Base-by-base conservation (phyloP, 2,329 filamentous ascomycete genomes). In the Fusarium sublunatum region DNA sequence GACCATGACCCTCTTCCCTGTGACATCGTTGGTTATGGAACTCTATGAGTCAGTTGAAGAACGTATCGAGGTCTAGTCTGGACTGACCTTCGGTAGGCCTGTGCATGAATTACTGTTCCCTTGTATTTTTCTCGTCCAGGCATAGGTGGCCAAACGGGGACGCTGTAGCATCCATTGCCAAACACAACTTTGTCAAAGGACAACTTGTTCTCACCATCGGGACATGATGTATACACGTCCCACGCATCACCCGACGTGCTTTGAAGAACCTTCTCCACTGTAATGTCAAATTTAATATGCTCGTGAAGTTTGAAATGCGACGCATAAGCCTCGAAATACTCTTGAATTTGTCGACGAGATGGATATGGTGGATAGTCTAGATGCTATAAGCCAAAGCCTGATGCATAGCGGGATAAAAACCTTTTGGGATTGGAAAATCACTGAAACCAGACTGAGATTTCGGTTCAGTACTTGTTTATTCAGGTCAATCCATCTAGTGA, bases 381-480 rank as follows among this genome's bases (percentile, higher is more conserved):
- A 7, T 12, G n/a, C 12, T 7, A 11, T 25, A 24, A 43, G 38
- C 4, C 11, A 15, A 25, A 9, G 34, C 4, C 15, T 3, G 4
- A 15, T 5, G 12, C 10, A 13, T 13, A 13, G 6, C 6, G 6
- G 13, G 5, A 2, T 4, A 13, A 13, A 25, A 19, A 46, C 49
- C 49, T 53, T 53, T 46, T 7, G 49, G 41, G 4, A 53, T 53
- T 13, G 49, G 49, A 10, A 53, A 53, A 12, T 53, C 32, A 7
- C 49, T 53, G 11, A 53, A 53, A 9, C 49, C 49, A 26, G 49
- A 52, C 49, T 51, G 5, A 28, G 12, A 4, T 24, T 15, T 24
- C 7, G 12, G 7, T 25, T 43, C 2, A 43, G 32, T 22, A 5
- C 12, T 6, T 15, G 3, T 25, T 4, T 9, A 12, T n/a, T 22